These are phyloP conservation scores for Postia placenta DNA, from an alignment of 768 basidiomycete species.

Conservation along the genomic window DNA sequence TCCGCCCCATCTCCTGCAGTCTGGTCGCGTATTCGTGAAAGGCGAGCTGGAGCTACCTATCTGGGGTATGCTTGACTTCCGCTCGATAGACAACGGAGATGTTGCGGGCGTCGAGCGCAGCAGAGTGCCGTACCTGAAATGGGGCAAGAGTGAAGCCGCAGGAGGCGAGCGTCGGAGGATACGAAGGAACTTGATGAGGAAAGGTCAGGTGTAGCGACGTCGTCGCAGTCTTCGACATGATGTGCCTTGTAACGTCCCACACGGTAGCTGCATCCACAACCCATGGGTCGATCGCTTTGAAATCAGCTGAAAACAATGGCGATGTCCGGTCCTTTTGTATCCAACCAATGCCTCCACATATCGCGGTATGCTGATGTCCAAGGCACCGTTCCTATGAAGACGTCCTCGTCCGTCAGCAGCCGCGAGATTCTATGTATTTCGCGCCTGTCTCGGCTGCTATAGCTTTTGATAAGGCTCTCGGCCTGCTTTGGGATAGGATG, in stretches of 20 bases:
- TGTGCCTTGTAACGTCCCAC: neutral
- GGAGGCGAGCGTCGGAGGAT: constrained; percentile 70
- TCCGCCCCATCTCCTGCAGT: constrained; percentile 39
- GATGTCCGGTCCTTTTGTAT: constrained; percentile 27
- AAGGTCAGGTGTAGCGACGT: constrained; percentile 53
- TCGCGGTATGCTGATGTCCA: constrained; percentile 25
- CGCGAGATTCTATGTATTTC: constrained; percentile 38
- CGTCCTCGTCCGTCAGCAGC: constrained; percentile 31
- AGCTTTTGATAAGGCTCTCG: constrained; percentile 25
- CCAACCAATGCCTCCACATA: constrained; percentile 36
- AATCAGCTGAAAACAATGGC: constrained; percentile 28
- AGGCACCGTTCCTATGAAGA: constrained; percentile 20
- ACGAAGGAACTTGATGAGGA: constrained; percentile 84
- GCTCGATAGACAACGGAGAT: constrained; percentile 34
- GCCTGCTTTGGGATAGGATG: constrained; percentile 33
- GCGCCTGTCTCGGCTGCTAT: constrained; percentile 31
- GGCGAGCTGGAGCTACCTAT: constrained; percentile 87
- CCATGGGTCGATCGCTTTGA: neutral
- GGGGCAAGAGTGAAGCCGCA: constrained; percentile 63
- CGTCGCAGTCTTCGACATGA: neutral
- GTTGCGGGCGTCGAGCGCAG: constrained; percentile 49
- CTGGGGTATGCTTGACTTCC: constrained; percentile 81
- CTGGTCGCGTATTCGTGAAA: constrained; percentile 56
- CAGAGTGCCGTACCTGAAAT: constrained; percentile 72
- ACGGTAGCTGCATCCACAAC: too few relatives aligned